A percentile compares a stretch with the other conserved stretches of the same genome.
phyloP scores from a whole-genome alignment of 2,329 filamentous ascomycete species.

The Furcasterigmium furcatum region DNA sequence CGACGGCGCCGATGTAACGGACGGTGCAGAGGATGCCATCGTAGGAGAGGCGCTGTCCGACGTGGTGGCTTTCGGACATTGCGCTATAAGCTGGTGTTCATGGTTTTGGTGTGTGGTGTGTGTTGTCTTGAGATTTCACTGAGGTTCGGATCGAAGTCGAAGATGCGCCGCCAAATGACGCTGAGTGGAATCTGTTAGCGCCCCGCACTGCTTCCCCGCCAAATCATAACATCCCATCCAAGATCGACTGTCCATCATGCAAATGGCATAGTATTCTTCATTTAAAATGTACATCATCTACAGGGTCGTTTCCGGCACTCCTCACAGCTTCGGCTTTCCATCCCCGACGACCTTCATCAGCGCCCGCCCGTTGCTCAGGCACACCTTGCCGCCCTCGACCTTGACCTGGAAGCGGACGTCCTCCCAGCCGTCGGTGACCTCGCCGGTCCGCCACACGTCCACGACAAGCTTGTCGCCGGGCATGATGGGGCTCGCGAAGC shows the following conservation, averaged over 20 bases:
- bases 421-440: conserved; percentile 65
- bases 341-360: conserved; percentile 63
- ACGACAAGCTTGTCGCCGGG: conserved; percentile 80
- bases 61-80: conserved; percentile 38
- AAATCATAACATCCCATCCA: not conserved
- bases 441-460: conserved; percentile 73
- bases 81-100: not conserved
- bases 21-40: conserved; percentile 73
- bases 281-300: not conserved
- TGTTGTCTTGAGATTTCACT: conserved; percentile 1
- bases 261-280: not conserved
- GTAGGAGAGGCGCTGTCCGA: conserved; percentile 79
- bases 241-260: not conserved
- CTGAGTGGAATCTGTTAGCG: conserved; percentile 1
- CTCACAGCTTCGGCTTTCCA: conserved; percentile 61
- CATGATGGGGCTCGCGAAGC: conserved; percentile 81
- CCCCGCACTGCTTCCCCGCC: not conserved
- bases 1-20: conserved; percentile 74
- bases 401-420: conserved; percentile 78
- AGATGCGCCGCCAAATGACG: not conserved
- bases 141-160: not conserved
- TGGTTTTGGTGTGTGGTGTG: not conserved
- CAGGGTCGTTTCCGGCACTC: not conserved
- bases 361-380: conserved; percentile 82
- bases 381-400: conserved; percentile 78